Base-by-base conservation (phyloP, 1,284 basidiomycete genomes). In the Peniophora sp. region DNA sequence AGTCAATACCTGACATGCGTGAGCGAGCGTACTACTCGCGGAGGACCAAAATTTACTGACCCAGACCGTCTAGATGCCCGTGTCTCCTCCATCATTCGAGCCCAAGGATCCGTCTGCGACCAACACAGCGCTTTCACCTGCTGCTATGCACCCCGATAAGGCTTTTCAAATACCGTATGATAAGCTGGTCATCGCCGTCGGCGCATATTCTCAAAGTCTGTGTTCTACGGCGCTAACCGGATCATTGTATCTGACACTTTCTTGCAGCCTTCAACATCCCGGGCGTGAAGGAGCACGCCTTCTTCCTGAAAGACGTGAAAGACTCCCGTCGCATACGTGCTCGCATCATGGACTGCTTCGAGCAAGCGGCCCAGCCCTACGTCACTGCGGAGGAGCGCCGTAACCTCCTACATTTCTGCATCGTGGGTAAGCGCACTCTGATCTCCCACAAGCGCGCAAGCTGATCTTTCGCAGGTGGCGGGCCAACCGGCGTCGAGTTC, bases 121-220 rank as follows among this genome's bases (percentile, higher is more conserved):
- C 20, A 45, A 23, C 14, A 20, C 20, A 20, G 12, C 14, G 9
- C 20, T 24, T n/a, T 10, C 17, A n/a, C n/a, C 23, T n/a, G 23
- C 22, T 22, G 10, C 17, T 9, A 24, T 20, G 20, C 22, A 22
- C 20, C 9, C 20, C 43, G 43, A 22, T n/a, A 45, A 51, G 51
- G 44, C 51, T 34, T 83, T 86, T 60, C 68, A 71, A 12, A 47
- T 92, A 52, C 66, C 66, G 48, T 92, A 87, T 60, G 91, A 95
- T 67, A 89, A 88, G 64, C 75, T 96, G 5, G 80, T 95, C 44
- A 81, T 95, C 49, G 81, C 88, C 2, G 88, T 92, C 1, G 92
- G 92, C 0, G 83, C 85, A 48, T 93, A 94, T 65, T 83, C 80
- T 1, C 89, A 92, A 60, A 93, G 84, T 83, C 60, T 3, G 23